A percentile compares a stretch with the other conserved stretches of the same genome.
phyloP scores from a whole-genome alignment of 805 yeast genomes.

The Wickerhamiella dianesei region DNA sequence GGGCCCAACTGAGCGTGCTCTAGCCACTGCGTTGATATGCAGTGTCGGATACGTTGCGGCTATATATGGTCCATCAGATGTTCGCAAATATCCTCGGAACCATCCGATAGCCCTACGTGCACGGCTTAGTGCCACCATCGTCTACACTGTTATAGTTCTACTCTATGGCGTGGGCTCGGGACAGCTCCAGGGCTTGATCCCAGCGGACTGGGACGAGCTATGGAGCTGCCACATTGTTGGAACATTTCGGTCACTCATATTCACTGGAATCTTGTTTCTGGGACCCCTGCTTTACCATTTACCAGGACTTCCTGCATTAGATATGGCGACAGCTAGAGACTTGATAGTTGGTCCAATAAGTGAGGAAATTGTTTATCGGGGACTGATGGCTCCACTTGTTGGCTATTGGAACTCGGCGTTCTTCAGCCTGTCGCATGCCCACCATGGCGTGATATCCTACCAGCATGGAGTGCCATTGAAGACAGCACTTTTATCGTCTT shows the following conservation, averaged over 20 bases:
- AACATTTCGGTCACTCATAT: not conserved
- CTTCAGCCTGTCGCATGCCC: constrained; percentile 69
- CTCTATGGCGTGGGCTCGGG: not conserved
- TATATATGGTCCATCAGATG: not conserved
- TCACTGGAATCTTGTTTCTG: not conserved
- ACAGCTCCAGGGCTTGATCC: not conserved
- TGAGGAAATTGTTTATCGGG: constrained; percentile 62
- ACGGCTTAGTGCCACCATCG: not conserved
- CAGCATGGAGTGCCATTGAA: constrained; percentile 12
- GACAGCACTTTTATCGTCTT: constrained; percentile 24
- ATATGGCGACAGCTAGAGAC: constrained; percentile 29
- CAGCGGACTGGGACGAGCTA: not conserved
- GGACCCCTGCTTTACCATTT: not conserved
- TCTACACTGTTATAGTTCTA: not conserved
- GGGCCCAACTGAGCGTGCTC: not conserved
- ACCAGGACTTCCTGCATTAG: not conserved
- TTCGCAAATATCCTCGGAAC: not conserved
- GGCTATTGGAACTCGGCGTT: constrained; percentile 39
- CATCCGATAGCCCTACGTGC: not conserved
- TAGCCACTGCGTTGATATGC: not conserved
- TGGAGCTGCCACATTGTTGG: not conserved
- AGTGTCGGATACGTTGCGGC: not conserved
- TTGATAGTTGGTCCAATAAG: constrained; percentile 60
- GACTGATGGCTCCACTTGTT: constrained; percentile 28
- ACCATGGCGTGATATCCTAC: constrained; percentile 48